These are phyloP conservation scores for Trypanosoma caninum DNA, from an alignment of 208 protist species.

Conservation along the genomic window DNA sequence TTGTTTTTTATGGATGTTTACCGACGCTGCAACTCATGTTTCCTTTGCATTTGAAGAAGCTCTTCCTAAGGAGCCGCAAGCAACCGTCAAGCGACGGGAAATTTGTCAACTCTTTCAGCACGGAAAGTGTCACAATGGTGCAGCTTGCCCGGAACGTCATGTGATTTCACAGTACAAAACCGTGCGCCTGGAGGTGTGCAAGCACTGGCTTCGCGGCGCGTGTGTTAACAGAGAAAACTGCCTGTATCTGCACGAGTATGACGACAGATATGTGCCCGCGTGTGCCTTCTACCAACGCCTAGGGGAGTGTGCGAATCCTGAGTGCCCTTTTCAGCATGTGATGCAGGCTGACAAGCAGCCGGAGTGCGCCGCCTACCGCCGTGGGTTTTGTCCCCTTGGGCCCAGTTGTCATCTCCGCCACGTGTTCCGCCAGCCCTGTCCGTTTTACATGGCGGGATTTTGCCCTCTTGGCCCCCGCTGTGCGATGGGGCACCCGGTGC, in stretches of 20 bases:
- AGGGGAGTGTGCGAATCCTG: constrained; percentile 95
- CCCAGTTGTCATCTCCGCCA: constrained; percentile 93
- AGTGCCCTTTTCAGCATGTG: constrained; percentile 95
- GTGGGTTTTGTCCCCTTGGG: constrained; percentile 92
- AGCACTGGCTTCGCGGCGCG: constrained; percentile 96
- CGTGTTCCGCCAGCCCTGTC: constrained; percentile 64
- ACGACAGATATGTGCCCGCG: constrained; percentile 92
- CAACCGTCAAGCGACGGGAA: constrained; percentile 77
- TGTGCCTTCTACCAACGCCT: constrained; percentile 96
- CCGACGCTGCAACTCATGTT: constrained; percentile 54
- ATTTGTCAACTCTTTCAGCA: constrained; percentile 94
- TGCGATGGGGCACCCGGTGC: constrained; percentile 88
- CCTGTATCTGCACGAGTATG: constrained; percentile 96
- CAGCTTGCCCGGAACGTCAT: constrained; percentile 94
- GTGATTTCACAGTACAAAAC: constrained; percentile 62
- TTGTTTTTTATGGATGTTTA: constrained; percentile 42
- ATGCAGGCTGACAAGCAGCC: constrained; percentile 75
- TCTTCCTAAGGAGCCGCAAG: constrained; percentile 61
- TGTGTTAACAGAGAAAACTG: constrained; percentile 97
- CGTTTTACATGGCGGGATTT: constrained; percentile 94
- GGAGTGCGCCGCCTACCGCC: constrained; percentile 84
- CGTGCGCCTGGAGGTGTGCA: constrained; percentile 92
- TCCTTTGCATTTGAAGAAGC: constrained; percentile 74
- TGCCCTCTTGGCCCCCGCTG: constrained; percentile 93
- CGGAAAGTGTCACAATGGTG: constrained; percentile 92